Percentiles rank a stretch among this genome's conserved stretches.
phyloP scores from a whole-genome alignment of 2,329 filamentous ascomycete species.

The Fusarium acutatum region DNA sequence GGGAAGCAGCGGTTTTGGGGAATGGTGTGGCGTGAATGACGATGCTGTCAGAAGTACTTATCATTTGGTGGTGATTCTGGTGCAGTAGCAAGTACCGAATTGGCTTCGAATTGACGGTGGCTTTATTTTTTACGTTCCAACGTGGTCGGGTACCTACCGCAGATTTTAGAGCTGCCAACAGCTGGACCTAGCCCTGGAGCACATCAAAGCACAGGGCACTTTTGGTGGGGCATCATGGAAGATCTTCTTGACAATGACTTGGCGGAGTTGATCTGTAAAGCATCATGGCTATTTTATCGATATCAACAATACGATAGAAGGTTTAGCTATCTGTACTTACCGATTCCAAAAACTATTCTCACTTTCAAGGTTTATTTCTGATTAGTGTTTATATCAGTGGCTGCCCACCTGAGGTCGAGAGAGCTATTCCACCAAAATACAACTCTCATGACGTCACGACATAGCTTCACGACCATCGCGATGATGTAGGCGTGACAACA shows the following conservation, averaged over 20 bases:
- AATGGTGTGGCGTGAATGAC: constrained; percentile 42
- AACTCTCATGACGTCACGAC: constrained; percentile 40
- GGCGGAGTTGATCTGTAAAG: not conserved
- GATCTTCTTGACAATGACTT: not conserved
- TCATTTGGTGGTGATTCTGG: not conserved
- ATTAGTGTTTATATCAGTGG: not conserved
- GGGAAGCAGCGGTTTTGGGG: constrained; percentile 33
- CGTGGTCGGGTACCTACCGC: not conserved
- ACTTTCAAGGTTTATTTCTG: not conserved
- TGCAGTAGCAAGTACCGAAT: not conserved
- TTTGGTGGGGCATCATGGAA: not conserved
- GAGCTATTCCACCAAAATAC: constrained; percentile 11
- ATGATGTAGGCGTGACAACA: constrained; percentile 40
- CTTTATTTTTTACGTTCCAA: constrained; percentile 17
- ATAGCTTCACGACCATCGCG: constrained; percentile 20
- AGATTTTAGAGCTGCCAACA: not conserved
- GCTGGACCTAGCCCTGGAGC: constrained; percentile 13
- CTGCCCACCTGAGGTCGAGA: not conserved
- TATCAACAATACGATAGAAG: not conserved
- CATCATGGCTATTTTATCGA: not conserved
- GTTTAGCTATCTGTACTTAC: not conserved
- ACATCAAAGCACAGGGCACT: constrained; percentile 26
- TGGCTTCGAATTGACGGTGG: not conserved
- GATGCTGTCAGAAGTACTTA: constrained; percentile 26
- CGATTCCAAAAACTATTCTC: not conserved